Percentiles rank a stretch among this genome's conserved stretches.
Evolutionary conservation across 1,284 basidiomycete species (phyloP).

Genomic region (Trametes polyzona): DNA sequence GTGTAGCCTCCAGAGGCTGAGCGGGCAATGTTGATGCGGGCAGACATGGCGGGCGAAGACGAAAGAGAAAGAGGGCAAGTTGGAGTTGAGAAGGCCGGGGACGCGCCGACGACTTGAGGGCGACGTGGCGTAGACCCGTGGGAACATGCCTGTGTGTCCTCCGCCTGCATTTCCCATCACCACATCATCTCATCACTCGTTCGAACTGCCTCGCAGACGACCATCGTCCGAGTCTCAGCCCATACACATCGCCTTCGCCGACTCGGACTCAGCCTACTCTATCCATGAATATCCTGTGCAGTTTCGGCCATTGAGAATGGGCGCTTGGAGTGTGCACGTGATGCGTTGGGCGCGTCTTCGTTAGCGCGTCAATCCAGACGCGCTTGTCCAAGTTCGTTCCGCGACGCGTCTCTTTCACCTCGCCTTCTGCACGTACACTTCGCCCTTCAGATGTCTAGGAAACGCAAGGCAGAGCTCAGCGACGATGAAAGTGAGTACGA

Average conservation of each 20-base stretch:
- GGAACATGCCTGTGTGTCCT: slow-evolving; percentile 25
- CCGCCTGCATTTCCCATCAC: slow-evolving; percentile 22
- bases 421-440: background rate
- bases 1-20: slow-evolving; percentile 58
- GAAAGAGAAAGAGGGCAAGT: slow-evolving; percentile 23
- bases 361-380: slow-evolving; percentile 15
- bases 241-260: slow-evolving; percentile 7
- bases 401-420: slow-evolving; percentile 6
- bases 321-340: slow-evolving; percentile 13
- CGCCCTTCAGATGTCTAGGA: slow-evolving; percentile 24
- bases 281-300: background rate
- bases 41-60: slow-evolving; percentile 61
- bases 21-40: slow-evolving; percentile 81
- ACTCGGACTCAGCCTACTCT: background rate
- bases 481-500: slow-evolving; percentile 20
- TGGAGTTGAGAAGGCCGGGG: slow-evolving; percentile 21
- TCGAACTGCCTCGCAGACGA: slow-evolving; percentile 12
- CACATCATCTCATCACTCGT: slow-evolving; percentile 24
- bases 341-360: slow-evolving; percentile 2
- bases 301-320: background rate
- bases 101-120: slow-evolving; percentile 22
- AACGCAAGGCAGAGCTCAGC: slow-evolving; percentile 20
- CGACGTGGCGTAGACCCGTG: slow-evolving; percentile 39
- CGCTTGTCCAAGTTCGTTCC: slow-evolving; percentile 7
- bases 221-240: slow-evolving; percentile 6